A percentile compares a stretch with the other conserved stretches of the same genome.
Conservation (phyloP, 2,329 filamentous ascomycete genomes). For the Cercospora nicotianae region DNA sequence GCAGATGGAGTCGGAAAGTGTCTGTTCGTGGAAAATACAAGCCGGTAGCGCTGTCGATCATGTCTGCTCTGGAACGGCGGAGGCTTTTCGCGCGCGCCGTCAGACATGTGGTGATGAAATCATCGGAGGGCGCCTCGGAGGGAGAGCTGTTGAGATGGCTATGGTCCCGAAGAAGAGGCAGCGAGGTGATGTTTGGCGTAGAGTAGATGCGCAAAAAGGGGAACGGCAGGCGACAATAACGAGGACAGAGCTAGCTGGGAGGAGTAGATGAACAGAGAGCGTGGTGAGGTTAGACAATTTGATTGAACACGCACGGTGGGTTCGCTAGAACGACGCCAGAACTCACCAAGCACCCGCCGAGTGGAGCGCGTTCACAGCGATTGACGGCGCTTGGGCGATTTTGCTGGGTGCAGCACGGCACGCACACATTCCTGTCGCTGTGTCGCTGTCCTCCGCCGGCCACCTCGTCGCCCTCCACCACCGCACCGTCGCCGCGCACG, state of each 20-base stretch:
- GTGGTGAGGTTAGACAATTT: background rate
- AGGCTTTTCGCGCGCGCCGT: background rate
- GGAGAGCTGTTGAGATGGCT: background rate
- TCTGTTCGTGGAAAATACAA: constrained; percentile 10
- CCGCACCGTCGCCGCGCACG: background rate
- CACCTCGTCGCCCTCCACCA: background rate
- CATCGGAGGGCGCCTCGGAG: background rate
- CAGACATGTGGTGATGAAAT: background rate
- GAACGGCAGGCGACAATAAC: background rate
- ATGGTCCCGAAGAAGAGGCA: background rate
- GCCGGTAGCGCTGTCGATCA: constrained; percentile 13
- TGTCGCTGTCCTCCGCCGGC: background rate
- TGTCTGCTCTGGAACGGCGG: constrained; percentile 5
- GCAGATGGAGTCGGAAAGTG: background rate
- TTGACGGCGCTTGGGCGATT: background rate
- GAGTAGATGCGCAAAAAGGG: background rate
- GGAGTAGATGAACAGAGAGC: background rate
- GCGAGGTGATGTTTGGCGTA: background rate
- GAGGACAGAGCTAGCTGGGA: background rate
- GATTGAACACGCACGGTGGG: background rate
- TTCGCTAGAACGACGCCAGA: constrained; percentile 9
- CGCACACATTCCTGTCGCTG: background rate
- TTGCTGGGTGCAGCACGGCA: background rate
- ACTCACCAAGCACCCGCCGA: constrained; percentile 1
- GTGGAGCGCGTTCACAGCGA: background rate